Percentiles rank a stretch among this genome's conserved stretches.
phyloP scores from a whole-genome alignment of 129 eudicot genomes.

The Chrysanthemum makinoi region DNA sequence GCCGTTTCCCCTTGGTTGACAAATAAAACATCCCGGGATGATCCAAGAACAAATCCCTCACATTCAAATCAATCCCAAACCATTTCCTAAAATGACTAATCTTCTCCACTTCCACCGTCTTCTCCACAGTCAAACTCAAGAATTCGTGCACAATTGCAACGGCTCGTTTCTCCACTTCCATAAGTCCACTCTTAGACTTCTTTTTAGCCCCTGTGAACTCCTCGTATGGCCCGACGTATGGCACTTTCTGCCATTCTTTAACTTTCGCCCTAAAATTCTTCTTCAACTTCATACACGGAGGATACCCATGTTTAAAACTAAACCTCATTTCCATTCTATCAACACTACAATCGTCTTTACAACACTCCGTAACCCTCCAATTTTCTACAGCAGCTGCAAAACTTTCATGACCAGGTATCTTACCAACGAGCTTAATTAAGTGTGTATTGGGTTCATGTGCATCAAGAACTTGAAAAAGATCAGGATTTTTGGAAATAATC shows the following conservation, averaged over 20 bases:
- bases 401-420: conserved; percentile 16
- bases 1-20: conserved; percentile 82
- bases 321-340: conserved; percentile 60
- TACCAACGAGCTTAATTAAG: conserved; percentile 46
- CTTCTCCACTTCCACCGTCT: conserved; percentile 94
- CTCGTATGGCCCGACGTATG: conserved; percentile 79
- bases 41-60: conserved; percentile 91
- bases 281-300: conserved; percentile 77
- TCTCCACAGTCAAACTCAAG: conserved; percentile 94
- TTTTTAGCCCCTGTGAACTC: conserved; percentile 45
- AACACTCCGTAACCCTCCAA: conserved; percentile 87
- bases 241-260: conserved; percentile 80
- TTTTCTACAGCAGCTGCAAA: conserved; percentile 61
- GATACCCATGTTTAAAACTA: conserved; percentile 76
- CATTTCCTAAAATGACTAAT: conserved; percentile 89
- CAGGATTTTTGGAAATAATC: conserved; percentile 45
- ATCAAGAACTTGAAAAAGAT: conserved; percentile 52
- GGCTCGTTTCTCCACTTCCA: conserved; percentile 73
- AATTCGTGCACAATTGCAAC: conserved; percentile 92
- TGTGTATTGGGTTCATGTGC: conserved; percentile 82
- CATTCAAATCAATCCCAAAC: conserved; percentile 86
- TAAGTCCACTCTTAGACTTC: conserved; percentile 49
- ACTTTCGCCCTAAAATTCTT: conserved; percentile 68
- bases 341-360: conserved; percentile 62
- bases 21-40: conserved; percentile 94